Evolutionary conservation across 2,329 filamentous ascomycete genomes (phyloP), one percentile per base, ranked within the genome.

Genomic region (Apiospora phragmitis): DNA sequence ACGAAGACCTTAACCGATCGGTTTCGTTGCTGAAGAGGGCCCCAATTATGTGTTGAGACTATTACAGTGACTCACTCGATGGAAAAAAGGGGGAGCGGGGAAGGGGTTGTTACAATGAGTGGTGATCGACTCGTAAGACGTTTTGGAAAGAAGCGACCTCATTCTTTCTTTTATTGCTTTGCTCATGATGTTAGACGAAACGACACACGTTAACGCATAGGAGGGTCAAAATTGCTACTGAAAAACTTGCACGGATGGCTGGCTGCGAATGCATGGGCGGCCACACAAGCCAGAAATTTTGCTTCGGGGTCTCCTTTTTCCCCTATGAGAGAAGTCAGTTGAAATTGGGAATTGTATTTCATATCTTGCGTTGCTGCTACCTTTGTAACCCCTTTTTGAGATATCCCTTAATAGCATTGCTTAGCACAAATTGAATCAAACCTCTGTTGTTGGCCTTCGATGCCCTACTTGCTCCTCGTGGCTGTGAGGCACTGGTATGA

Each of bases 151-250:
- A 62, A 62, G 55, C 55, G 55, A 38, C 32, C 38, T 62, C 55
- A 62, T 47, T 47, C 35, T 8, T 35, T 35, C 7, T 29, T 18
- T 35, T 29, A 8, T 51, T 51, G 14, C 41, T n/a, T 62, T 35
- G 55, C 32, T 62, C 32, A 62, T 9, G 55, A 38, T 8, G 55
- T 62, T 62, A 62, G 55, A 62, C 55, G 55, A 62, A 62, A 8
- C 32, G 55, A 62, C 55, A 38, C 55, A 62, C 55, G 55, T 62
- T 62, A 38, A 62, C 55, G 55, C 55, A 38, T 62, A 62, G 55
- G 55, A 62, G 8, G 55, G 55, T 38, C 55, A 62, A 62, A 32
- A 62, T 62, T 62, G 32, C 55, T 38, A 38, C 29, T 32, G 55
- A 62, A 62, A 62, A 55, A 11, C 18, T 12, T 38, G 29, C 55